Evolutionary conservation across 2,329 filamentous ascomycete genomes (phyloP).

Genomic region (Botrytis hyacinthi): DNA sequence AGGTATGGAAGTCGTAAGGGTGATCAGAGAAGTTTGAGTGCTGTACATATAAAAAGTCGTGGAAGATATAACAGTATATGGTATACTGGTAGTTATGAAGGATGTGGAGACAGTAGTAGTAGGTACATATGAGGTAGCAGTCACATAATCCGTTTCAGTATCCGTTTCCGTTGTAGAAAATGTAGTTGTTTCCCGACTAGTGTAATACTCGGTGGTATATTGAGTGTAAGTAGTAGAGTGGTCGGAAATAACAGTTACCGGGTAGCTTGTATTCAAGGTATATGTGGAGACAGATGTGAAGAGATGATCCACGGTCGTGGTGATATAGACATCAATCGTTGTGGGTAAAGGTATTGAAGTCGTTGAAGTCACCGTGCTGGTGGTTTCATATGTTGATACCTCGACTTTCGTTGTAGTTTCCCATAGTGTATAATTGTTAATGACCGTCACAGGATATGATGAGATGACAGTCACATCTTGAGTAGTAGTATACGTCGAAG

Average conservation of each 20-base stretch:
- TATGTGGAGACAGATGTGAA: slow-evolving; percentile 6
- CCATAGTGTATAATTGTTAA: slow-evolving; percentile 15
- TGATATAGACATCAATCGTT: slow-evolving; percentile 6
- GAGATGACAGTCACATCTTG: not conserved
- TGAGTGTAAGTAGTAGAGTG: slow-evolving; percentile 13
- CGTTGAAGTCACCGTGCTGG: slow-evolving; percentile 2
- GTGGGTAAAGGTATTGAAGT: slow-evolving; percentile 1
- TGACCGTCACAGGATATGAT: slow-evolving; percentile 23
- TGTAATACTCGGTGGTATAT: slow-evolving; percentile 3
- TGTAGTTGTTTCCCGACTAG: slow-evolving; percentile 7
- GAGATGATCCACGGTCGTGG: not conserved
- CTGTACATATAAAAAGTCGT: slow-evolving; percentile 15
- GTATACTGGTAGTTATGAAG: not conserved
- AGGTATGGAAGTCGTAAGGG: not conserved
- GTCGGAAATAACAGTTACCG: slow-evolving; percentile 5
- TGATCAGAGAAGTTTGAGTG: not conserved
- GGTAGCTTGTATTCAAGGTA: slow-evolving; percentile 4
- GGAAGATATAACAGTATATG: slow-evolving; percentile 14
- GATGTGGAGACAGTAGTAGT: slow-evolving; percentile 2
- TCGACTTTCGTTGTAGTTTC: not conserved
- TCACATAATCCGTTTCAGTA: not conserved
- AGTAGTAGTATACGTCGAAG: slow-evolving; percentile 8
- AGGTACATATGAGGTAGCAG: not conserved
- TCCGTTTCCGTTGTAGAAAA: not conserved
- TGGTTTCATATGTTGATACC: slow-evolving; percentile 12